Evolutionary conservation across 2,329 filamentous ascomycete genomes (phyloP).

Genomic region (Cadophora gregata): DNA sequence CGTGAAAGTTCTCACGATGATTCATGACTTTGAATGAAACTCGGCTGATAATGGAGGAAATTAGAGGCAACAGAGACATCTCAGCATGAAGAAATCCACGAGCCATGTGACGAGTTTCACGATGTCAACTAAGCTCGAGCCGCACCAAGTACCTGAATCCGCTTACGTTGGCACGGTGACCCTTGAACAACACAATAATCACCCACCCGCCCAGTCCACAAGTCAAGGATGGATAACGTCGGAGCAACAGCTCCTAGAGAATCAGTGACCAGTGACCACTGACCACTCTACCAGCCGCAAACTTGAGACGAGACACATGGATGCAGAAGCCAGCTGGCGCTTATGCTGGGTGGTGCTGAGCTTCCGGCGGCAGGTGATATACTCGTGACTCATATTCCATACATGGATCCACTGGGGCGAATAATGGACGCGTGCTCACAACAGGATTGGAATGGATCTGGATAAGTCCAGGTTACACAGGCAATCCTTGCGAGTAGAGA

Average conservation of each 20-base stretch:
- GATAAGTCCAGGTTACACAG: neutral
- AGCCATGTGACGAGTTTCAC: neutral
- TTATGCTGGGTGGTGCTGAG: slow-evolving; percentile 1
- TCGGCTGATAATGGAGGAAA: neutral
- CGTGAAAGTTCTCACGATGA: slow-evolving; percentile 8
- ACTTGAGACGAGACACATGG: neutral
- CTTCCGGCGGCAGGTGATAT: neutral
- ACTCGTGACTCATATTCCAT: slow-evolving; percentile 1
- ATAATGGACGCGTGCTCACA: neutral
- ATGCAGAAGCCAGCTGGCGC: slow-evolving; percentile 8
- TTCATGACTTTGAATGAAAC: neutral
- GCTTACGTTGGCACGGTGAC: slow-evolving; percentile 12
- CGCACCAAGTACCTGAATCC: neutral
- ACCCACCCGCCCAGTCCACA: neutral
- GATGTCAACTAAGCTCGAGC: neutral
- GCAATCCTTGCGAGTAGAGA: too few relatives aligned
- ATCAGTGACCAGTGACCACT: neutral
- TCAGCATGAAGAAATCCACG: neutral
- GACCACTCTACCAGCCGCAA: neutral
- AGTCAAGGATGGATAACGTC: neutral
- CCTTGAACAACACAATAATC: slow-evolving; percentile 4
- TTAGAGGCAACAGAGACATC: slow-evolving; percentile 1
- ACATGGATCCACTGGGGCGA: slow-evolving; percentile 3
- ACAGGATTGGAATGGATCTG: slow-evolving; percentile 3
- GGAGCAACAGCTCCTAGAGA: slow-evolving; percentile 8